Base-by-base conservation (phyloP, 2,329 filamentous ascomycete genomes). In the Ilyonectria sp. region DNA sequence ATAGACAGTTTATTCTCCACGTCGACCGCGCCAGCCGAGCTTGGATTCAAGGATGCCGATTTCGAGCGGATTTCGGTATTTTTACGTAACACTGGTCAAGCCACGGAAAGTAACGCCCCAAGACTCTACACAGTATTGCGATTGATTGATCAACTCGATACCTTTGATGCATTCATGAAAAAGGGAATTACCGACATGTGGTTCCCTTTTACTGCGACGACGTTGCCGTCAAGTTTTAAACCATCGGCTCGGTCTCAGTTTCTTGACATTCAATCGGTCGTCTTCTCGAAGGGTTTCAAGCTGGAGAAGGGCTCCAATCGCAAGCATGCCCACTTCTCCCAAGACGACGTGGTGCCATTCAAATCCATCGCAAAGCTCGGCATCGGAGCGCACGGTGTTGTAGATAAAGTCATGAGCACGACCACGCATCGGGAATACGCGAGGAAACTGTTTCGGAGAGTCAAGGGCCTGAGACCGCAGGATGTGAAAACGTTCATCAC, bases 351-450 rank as follows among this genome's bases (percentile, higher is more conserved):
- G 6, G 23, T 55, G n/a, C 52, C 52, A n/a, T 55, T 55, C 19
- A 10, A 40, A 23, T 19, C 23, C 19, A 43, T 55, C 21, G 52
- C n/a, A n/a, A 37, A 26, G 19, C 33, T 55, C 23, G 52, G 52
- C 17, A 19, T 19, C 17, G 52, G 52, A 4, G 33, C 52, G 17
- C 17, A 55, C 21, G 52, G 52, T 35, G 13, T 40, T 15, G 52
- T 55, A 21, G 52, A 55, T 31, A 55, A 55, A 26, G 33, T 55
- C n/a, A 55, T 55, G 52, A 55, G 52, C 33, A 55, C 17, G 10
- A 43, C 23, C 17, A 37, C 31, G 31, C 52, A 55, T 11, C 31
- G n/a, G 11, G 52, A 55, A 26, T 55, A 55, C 17, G 52, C 52
- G 15, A 40, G 52, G 33, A 55, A 55, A 26, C 4, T 26, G 4